Evolutionary conservation across 345 rosid genomes (phyloP), one percentile per base, ranked within the genome.

Genomic region (Hibiscus trionum): DNA sequence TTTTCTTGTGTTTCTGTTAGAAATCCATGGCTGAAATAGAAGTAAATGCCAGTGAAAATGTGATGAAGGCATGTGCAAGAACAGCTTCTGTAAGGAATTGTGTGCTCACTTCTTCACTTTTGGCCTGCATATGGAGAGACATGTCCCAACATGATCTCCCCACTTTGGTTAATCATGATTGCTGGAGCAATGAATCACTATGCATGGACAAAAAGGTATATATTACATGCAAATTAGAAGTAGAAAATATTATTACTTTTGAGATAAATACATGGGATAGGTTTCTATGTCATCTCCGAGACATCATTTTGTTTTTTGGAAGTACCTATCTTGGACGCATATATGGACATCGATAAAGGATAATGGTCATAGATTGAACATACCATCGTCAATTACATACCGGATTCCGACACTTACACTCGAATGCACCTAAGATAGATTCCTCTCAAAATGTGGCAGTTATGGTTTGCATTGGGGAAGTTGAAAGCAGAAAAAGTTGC

Each of bases 171-270:
- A 78, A 87, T 73, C 88, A 88, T 19, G 85, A 88, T 11, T 84
- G 83, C 70, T 94, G 98, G 98, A 91, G 97, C 55, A 86, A 88
- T 33, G 97, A 91, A 80, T 79, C 90, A 8, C 58, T 90, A 19
- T 94, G 97, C 84, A 69, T 62, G 0, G 71, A 83, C 75, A 88
- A 86, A 67, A 90, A 88, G 97, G 98, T 91, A 73, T 26, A 11
- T 2, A 4, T 8, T 35, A 17, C 7, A 42, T 26, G 57, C 35
- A 65, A 26, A 19, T 8, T 55, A 42, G 5, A 65, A 46, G 7
- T 29, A 64, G 1, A 65, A 61, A 39, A 1, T 11, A 42, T 39
- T 12, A 4, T 3, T 27, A 27, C 31, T 27, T 27, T 27, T 21
- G 24, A 21, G 24, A 21, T 21, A 21, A 21, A 21, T 21, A 21